Conservation (phyloP, 768 basidiomycete genomes). For the Crucibulum laeve region DNA sequence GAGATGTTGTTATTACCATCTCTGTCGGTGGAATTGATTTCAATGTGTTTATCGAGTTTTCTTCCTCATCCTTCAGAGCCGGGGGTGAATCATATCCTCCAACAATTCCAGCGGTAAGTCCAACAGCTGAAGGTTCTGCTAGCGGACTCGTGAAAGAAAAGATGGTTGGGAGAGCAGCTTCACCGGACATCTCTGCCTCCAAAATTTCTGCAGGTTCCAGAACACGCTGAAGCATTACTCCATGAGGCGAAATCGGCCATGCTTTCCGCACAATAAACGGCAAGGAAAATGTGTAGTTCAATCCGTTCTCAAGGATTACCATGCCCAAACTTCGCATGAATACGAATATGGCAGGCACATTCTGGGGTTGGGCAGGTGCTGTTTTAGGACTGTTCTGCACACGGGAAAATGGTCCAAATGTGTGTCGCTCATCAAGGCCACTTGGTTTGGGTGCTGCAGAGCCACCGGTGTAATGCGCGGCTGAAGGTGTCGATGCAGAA, state of each 20-base stretch:
- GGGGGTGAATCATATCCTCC: slow-evolving; percentile 34
- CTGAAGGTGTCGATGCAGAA: neutral
- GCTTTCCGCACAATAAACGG: slow-evolving; percentile 78
- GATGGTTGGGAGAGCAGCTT: slow-evolving; percentile 71
- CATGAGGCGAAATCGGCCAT: slow-evolving; percentile 77
- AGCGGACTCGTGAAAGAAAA: slow-evolving; percentile 78
- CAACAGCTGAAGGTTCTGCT: slow-evolving; percentile 68
- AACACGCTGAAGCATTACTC: slow-evolving; percentile 73
- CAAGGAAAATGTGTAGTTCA: slow-evolving; percentile 72
- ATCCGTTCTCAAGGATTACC: slow-evolving; percentile 66
- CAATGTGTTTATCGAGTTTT: slow-evolving; percentile 44
- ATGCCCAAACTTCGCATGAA: slow-evolving; percentile 74
- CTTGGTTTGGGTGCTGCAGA: slow-evolving; percentile 17
- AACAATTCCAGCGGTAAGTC: slow-evolving; percentile 57
- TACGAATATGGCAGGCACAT: slow-evolving; percentile 64
- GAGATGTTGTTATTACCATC: slow-evolving; percentile 59
- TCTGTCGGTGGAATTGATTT: slow-evolving; percentile 59
- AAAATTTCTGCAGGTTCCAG: slow-evolving; percentile 63
- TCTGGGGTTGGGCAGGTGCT: slow-evolving; percentile 28
- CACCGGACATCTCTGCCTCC: slow-evolving; percentile 63
- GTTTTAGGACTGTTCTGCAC: slow-evolving; percentile 34
- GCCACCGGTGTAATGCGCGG: slow-evolving; percentile 25
- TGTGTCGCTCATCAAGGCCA: slow-evolving; percentile 23
- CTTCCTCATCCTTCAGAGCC: slow-evolving; percentile 50
- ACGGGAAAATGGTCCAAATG: slow-evolving; percentile 52